Base-by-base conservation (phyloP, 768 basidiomycete species). In the Wakefieldia striispora region DNA sequence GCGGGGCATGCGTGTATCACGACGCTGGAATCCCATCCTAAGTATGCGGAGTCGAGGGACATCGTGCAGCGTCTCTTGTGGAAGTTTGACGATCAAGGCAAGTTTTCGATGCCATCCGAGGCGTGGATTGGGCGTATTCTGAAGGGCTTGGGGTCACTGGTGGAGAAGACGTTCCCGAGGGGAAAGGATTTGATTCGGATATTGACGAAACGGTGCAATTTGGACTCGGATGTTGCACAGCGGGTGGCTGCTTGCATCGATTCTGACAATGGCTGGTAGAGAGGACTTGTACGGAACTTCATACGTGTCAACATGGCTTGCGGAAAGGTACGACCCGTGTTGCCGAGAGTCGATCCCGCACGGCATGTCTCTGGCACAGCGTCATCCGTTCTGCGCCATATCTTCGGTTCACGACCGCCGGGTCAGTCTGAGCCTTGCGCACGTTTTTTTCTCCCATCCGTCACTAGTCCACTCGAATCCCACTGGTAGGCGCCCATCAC, bases 1-100 rank as follows among this genome's bases (percentile, higher is more conserved):
- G 47, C 50, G 1, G 70, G 59, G 6, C 66, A 69, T 17, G 70
- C 66, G 9, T 71, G 68, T 31, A 57, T 70, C 36, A 70, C 68
- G 16, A 52, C 67, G 23, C 27, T 65, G 12, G 54, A 56, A 0
- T 42, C 52, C 0, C 61, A 65, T 38, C 42, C 60, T 7, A 68
- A 69, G 45, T 66, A 63, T 19, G 51, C 46, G 2, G 62, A 63
- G 40, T 75, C 73, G 34, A 68, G 52, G 36, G 46, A 48, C 26
- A 56, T 58, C 26, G 47, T 72, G 6, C 54, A 47, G 34, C 19
- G 39, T 2, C 40, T 66, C 6, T 29, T 67, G 6, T 45, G 55
- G 40, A 44, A 52, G 9, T 68, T 54, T 9, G 54, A 58, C 31
- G 52, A 58, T 6, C 57, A 68, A 16, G 64, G 64, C 43, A 65